Evolutionary conservation across 495 filamentous ascomycete genomes (phyloP).

Genomic region (Cercophora samala): DNA sequence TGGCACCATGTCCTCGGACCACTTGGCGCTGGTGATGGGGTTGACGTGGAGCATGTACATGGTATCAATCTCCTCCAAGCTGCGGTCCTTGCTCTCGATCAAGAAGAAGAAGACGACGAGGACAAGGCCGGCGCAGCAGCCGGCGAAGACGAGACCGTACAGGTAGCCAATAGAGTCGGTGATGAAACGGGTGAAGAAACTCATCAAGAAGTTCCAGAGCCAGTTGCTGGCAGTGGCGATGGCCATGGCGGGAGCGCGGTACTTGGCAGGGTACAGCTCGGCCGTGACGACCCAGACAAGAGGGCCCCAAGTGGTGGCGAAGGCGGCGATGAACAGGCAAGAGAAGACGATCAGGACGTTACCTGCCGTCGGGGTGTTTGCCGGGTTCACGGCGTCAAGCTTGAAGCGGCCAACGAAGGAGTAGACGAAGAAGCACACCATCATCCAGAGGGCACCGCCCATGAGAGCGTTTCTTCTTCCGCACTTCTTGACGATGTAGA

Average conservation of each 20-base stretch:
- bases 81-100: slow-evolving; percentile 55
- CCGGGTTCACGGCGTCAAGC: slow-evolving; percentile 48
- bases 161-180: slow-evolving; percentile 68
- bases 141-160: slow-evolving; percentile 83
- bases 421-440: slow-evolving; percentile 70
- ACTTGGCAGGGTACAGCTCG: slow-evolving; percentile 77
- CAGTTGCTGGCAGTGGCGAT: slow-evolving; percentile 80
- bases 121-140: slow-evolving; percentile 63
- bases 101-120: slow-evolving; percentile 77
- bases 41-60: slow-evolving; percentile 75
- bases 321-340: slow-evolving; percentile 65
- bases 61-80: slow-evolving; percentile 65
- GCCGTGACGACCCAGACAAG: slow-evolving; percentile 77
- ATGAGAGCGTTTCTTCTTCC: slow-evolving; percentile 67
- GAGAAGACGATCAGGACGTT: slow-evolving; percentile 75
- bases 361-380: slow-evolving; percentile 57
- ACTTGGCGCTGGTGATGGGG: slow-evolving; percentile 47
- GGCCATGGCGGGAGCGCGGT: slow-evolving; percentile 72
- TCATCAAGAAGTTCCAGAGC: slow-evolving; percentile 73
- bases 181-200: slow-evolving; percentile 55
- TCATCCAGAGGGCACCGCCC: slow-evolving; percentile 64
- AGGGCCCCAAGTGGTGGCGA: slow-evolving; percentile 77
- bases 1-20: slow-evolving; percentile 16
- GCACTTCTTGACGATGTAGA: slow-evolving; percentile 68
- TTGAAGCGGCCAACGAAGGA: slow-evolving; percentile 64